Base-by-base conservation (phyloP, 2,329 filamentous ascomycete species). In the Monosporascus sp. region DNA sequence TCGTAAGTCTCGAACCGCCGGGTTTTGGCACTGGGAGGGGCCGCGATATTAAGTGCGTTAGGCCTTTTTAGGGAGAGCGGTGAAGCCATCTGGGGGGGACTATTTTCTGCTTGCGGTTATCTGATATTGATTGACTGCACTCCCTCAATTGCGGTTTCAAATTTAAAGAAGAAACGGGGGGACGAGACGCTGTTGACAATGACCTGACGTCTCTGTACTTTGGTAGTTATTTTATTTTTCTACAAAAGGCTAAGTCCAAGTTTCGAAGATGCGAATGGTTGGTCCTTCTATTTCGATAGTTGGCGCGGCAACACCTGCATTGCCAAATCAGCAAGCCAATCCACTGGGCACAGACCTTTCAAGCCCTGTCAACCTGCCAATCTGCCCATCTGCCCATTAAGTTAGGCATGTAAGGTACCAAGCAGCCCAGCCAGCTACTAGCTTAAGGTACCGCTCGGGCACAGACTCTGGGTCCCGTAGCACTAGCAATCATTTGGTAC, bases 1-100 rank as follows among this genome's bases (percentile, higher is more conserved):
- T 74, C 69, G 67, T 69, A 68, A n/a, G 66, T 24, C 17, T 46
- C 43, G 17, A 27, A n/a, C 11, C 14, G 43, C 14, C 14, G 9
- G 41, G n/a, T 44, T 15, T 20, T 46, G 22, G 43, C 27, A 31
- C 27, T 46, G 43, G 43, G 22, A 27, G 20, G 20, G 15, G 43
- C 25, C 14, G 43, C 24, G 43, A 27, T 3, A 24, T 46, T 46
- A 9, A 46, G 43, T 46, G 43, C 25, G 25, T 46, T 46, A 15
- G 4, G 2, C 20, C 17, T 18, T 14, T 9, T 46, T n/a, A 24
- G 43, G 8, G 43, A 25, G 17, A 46, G 43, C 20, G 43, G 43
- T 46, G 43, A 46, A 15, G 43, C 43, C 43, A 46, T 46, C 22
- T n/a, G 4, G 22, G 11, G 43, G 22, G 2, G n/a, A 6, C 5